Base-by-base conservation (phyloP, 2,329 filamentous ascomycete species). In the Fusarium sp. region DNA sequence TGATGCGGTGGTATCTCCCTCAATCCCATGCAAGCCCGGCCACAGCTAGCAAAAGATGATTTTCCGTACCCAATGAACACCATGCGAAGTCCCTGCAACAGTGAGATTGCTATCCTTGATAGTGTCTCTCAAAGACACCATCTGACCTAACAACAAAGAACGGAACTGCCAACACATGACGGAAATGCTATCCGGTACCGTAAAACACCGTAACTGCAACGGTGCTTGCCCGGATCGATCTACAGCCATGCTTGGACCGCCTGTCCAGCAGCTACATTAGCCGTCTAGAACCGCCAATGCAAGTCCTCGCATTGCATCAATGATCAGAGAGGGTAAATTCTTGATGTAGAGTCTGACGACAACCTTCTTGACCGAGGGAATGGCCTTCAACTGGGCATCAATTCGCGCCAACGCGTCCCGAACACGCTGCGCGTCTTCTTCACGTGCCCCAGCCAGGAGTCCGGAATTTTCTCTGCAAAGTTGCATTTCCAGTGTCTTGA, bases 281-380 rank as follows among this genome's bases (percentile, higher is more conserved):
- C 56, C 22, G 31, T 64, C 60, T 25, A 67, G n/a, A 22, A 68
- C 54, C 13, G 50, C 52, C 65, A 65, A 70, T 29, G 54, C 65
- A 40, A 70, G 54, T 22, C 42, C 27, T 45, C 40, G 66, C 69
- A 73, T 73, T 4, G 22, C 6, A 52, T 69, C 70, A 36, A 65
- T 20, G 6, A 73, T 35, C 6, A 42, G 38, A 57, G 61, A 16
- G 6, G 61, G 16, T 20, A 69, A 31, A 20, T 14, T 20, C 29
- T 33, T 47, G 27, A 57, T 25, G 62, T 66, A 59, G 20, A 66
- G 29, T 61, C 65, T 70, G 38, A 73, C 47, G 47, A 70, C 35
- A 33, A 74, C 35, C 35, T 64, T 73, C 40, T 66, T 40, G 40
- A 70, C 36, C 13, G 67, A 73, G 50, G 52, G 25, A 25, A 74